Evolutionary conservation across 164 flowering plant species (phyloP), one percentile per base, ranked within the genome.

Genomic region (Malania oleifera): DNA sequence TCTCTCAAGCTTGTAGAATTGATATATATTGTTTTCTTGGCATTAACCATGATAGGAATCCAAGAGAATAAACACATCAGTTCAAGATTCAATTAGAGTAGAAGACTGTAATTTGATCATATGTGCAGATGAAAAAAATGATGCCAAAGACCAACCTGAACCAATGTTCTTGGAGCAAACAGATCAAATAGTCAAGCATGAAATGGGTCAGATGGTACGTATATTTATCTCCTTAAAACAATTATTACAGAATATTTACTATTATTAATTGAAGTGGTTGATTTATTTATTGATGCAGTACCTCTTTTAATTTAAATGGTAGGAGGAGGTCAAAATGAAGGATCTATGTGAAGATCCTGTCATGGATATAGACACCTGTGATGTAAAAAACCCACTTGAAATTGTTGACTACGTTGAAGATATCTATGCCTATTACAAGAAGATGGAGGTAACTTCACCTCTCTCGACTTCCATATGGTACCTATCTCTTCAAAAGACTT

Each of bases 321-420:
- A 75, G 80, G 68, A 80, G 73, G 87, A 82, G 68, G 74, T 82
- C 40, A 83, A 76, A 57, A 82, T 80, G 87, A 81, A 80, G 67
- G 87, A 82, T 46, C 73, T 76, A 59, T 52, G 49, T 59, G 74
- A 80, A 43, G 82, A 76, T 35, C 69, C 72, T 0, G 28, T 77
- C 11, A 27, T 71, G 63, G 84, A 83, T 46, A 80, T 83, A 24
- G 88, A 83, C 59, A 59, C 70, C 50, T 23, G 59, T 18, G 83
- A 80, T 56, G 57, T 63, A 14, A 75, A 73, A 57, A 71, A 83
- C 52, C 74, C 83, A 7, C 77, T 82, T 13, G 83, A 83, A 15
- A 83, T 70, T 35, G 77, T 75, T 10, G 87, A 82, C 0, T 83
- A 83, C 56, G 75, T 83, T 20, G 80, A 72, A 18, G 85, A 83